These are phyloP conservation scores for Leccinum longicurvipes DNA, from an alignment of 768 basidiomycete genomes.

Conservation along the genomic window DNA sequence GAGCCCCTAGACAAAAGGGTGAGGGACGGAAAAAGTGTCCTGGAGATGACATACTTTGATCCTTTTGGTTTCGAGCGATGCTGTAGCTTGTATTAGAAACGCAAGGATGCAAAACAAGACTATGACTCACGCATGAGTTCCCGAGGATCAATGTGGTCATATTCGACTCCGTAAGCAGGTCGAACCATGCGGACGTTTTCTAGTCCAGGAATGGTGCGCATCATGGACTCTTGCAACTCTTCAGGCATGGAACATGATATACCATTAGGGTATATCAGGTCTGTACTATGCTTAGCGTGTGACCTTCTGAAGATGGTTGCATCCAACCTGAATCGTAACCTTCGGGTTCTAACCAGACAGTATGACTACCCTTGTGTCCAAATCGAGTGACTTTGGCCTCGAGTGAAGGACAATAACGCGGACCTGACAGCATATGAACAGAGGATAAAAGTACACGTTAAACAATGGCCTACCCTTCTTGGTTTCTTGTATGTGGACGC, in stretches of 20 bases:
- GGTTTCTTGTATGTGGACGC: conserved; percentile 85
- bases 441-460: background rate
- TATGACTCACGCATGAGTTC: conserved; percentile 63
- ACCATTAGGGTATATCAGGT: conserved; percentile 87
- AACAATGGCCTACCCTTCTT: conserved; percentile 59
- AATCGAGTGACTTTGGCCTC: conserved; percentile 87
- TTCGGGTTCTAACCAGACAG: conserved; percentile 88
- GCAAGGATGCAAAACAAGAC: background rate
- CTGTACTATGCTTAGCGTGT: conserved; percentile 35
- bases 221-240: conserved; percentile 79
- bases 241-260: conserved; percentile 85
- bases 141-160: conserved; percentile 85
- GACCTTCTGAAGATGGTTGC: background rate
- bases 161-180: conserved; percentile 92
- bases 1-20: conserved; percentile 49
- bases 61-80: conserved; percentile 82
- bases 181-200: conserved; percentile 80
- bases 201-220: conserved; percentile 80
- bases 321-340: conserved; percentile 83
- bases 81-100: conserved; percentile 33
- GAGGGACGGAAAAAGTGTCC: background rate
- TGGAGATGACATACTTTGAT: conserved; percentile 48
- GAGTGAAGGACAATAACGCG: conserved; percentile 88
- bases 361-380: conserved; percentile 64
- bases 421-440: conserved; percentile 45